A percentile compares a stretch with the other conserved stretches of the same genome.
These are phyloP conservation scores for Casuarina glauca DNA, from an alignment of 306 rosid species.

Conservation along the genomic window DNA sequence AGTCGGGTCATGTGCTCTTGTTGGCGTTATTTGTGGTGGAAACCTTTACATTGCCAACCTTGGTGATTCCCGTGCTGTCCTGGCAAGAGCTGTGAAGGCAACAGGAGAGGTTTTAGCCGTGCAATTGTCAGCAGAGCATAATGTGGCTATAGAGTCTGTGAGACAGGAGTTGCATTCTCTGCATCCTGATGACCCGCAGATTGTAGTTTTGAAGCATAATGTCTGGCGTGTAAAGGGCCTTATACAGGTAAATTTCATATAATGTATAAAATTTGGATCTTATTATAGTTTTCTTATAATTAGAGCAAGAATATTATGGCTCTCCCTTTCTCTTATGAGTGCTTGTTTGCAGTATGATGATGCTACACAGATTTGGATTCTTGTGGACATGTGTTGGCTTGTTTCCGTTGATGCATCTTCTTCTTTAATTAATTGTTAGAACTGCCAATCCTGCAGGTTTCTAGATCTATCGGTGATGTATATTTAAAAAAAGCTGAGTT, in stretches of 20 bases:
- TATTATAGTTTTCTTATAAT: slow-evolving; percentile 8
- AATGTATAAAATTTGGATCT: not conserved
- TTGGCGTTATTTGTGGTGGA: slow-evolving; percentile 72
- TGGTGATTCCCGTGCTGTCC: slow-evolving; percentile 92
- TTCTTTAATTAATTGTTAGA: slow-evolving; percentile 7
- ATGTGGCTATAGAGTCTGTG: slow-evolving; percentile 68
- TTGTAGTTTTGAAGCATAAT: slow-evolving; percentile 86
- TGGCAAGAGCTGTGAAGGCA: slow-evolving; percentile 76
- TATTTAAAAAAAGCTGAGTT: slow-evolving; percentile 86
- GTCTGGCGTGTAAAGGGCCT: slow-evolving; percentile 93
- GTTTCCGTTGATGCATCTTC: slow-evolving; percentile 17
- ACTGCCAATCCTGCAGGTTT: slow-evolving; percentile 51
- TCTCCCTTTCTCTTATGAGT: slow-evolving; percentile 3
- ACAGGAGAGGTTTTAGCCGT: slow-evolving; percentile 79
- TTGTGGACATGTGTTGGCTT: not conserved
- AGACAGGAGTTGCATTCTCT: slow-evolving; percentile 83
- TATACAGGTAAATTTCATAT: slow-evolving; percentile 58
- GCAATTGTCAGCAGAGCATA: slow-evolving; percentile 79
- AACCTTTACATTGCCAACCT: slow-evolving; percentile 71
- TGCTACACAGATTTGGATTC: not conserved
- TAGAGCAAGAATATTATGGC: not conserved
- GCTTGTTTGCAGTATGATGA: not conserved
- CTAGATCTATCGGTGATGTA: slow-evolving; percentile 88
- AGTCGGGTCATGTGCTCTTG: slow-evolving; percentile 93
- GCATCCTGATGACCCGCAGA: slow-evolving; percentile 80